These are phyloP conservation scores for Neocallimastix lanati DNA, from an alignment of 192 early-diverging fungal genomes.

Conservation along the genomic window DNA sequence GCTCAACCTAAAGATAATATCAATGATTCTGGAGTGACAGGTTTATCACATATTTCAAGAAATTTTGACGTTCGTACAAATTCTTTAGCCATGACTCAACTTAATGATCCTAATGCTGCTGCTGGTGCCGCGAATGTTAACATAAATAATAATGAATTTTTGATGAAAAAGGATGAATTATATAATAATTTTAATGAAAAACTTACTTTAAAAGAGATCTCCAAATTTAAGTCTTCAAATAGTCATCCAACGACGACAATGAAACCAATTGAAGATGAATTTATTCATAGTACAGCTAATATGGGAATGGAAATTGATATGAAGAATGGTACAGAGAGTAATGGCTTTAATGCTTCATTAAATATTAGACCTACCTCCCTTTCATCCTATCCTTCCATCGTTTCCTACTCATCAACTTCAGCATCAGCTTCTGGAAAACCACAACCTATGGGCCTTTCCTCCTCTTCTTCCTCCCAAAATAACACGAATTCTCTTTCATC, in stretches of 20 bases:
- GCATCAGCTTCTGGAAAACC: too few species aligned
- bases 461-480: too few species aligned
- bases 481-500: too few species aligned
- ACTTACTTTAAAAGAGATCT: not conserved
- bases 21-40: not conserved
- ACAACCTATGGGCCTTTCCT: too few species aligned
- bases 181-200: not conserved
- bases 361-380: not conserved
- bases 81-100: not conserved
- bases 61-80: not conserved
- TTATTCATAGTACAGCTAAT: not conserved
- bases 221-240: not conserved
- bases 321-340: not conserved
- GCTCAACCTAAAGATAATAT: not conserved
- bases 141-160: not conserved
- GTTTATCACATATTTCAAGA: not conserved
- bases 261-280: not conserved
- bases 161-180: not conserved
- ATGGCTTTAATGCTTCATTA: not conserved
- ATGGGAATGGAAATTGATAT: not conserved
- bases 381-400: not conserved
- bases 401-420: too few species aligned
- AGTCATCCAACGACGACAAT: not conserved
- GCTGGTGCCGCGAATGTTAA: too few species aligned
- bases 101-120: too few species aligned